Conservation (phyloP, 2,329 filamentous ascomycete genomes). For the Monilinia polystroma region DNA sequence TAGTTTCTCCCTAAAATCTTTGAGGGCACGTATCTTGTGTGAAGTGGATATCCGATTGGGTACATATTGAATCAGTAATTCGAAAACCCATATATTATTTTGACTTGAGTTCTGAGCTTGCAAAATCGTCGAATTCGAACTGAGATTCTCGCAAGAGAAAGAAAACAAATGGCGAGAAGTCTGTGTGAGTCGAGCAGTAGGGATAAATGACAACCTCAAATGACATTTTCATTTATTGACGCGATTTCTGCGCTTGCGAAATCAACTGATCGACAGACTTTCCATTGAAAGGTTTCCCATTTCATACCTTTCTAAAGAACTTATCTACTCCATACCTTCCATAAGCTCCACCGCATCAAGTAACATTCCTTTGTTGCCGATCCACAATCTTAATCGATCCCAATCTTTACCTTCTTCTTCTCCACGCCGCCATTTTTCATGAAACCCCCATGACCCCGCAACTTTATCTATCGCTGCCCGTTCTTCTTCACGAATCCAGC, state of each 20-base stretch:
- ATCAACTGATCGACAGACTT: slow-evolving; percentile 11
- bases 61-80: not conserved
- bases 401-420: slow-evolving; percentile 92
- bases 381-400: slow-evolving; percentile 80
- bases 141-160: not conserved
- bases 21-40: not conserved
- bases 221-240: not conserved
- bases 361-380: slow-evolving; percentile 81
- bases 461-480: slow-evolving; percentile 82
- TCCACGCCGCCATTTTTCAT: slow-evolving; percentile 73
- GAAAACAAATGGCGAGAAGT: not conserved
- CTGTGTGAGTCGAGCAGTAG: not conserved
- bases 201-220: not conserved
- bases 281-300: not conserved
- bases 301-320: slow-evolving; percentile 7
- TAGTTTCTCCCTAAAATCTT: not conserved
- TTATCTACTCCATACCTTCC: slow-evolving; percentile 68
- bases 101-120: slow-evolving; percentile 3
- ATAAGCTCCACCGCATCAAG: slow-evolving; percentile 86
- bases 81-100: not conserved
- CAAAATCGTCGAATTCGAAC: not conserved
- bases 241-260: slow-evolving; percentile 7
- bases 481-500: slow-evolving; percentile 90
- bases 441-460: slow-evolving; percentile 88
- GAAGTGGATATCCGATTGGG: not conserved